phyloP scores from a whole-genome alignment of 2,329 filamentous ascomycete species.

The Diplodia corticola region DNA sequence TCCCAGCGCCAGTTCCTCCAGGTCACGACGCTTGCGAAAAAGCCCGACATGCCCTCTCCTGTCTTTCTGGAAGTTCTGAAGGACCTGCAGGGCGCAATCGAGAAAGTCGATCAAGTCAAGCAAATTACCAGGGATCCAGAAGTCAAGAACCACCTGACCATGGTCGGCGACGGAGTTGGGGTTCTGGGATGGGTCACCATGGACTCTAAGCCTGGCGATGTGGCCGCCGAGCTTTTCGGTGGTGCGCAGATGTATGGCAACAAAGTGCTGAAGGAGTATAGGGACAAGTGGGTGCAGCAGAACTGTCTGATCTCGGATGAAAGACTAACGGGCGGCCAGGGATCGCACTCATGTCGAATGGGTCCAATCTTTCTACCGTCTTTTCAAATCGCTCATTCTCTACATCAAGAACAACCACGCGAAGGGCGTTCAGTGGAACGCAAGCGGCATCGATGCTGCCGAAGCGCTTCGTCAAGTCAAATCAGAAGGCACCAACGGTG shows the following conservation, averaged over 20 bases:
- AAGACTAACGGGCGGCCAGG: slow-evolving; percentile 1
- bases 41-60: slow-evolving; percentile 73
- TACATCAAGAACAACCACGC: slow-evolving; percentile 84
- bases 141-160: slow-evolving; percentile 77
- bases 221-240: slow-evolving; percentile 78
- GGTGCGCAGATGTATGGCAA: slow-evolving; percentile 94
- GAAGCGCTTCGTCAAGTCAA: slow-evolving; percentile 65
- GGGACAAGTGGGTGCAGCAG: slow-evolving; percentile 64
- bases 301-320: background rate
- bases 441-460: slow-evolving; percentile 69
- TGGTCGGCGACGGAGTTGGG: slow-evolving; percentile 86
- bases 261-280: slow-evolving; percentile 86
- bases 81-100: slow-evolving; percentile 80
- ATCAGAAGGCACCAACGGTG: slow-evolving; percentile 36
- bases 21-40: slow-evolving; percentile 87
- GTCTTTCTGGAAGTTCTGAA: slow-evolving; percentile 77
- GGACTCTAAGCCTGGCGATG: slow-evolving; percentile 76
- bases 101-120: slow-evolving; percentile 75
- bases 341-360: slow-evolving; percentile 69
- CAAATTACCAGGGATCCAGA: slow-evolving; percentile 76
- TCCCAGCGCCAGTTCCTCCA: slow-evolving; percentile 86
- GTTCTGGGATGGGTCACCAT: slow-evolving; percentile 88
- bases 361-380: slow-evolving; percentile 87
- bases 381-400: slow-evolving; percentile 79
- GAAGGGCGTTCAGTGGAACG: slow-evolving; percentile 83